phyloP scores from a whole-genome alignment of 441 rosid genomes.

The Hura crepitans region DNA sequence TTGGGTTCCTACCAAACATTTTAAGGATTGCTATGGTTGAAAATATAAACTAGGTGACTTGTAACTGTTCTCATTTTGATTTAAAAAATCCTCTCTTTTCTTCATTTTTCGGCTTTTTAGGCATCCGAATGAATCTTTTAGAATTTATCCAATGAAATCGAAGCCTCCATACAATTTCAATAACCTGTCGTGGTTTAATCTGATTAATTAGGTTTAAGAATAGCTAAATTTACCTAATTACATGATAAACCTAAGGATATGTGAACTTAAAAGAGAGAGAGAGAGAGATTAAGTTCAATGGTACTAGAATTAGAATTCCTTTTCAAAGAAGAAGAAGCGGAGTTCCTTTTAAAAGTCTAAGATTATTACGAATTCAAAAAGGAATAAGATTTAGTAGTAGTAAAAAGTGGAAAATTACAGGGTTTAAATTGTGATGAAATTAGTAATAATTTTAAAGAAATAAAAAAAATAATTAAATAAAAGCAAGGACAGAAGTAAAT shows the following conservation, averaged over 20 bases:
- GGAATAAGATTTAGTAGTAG: no score
- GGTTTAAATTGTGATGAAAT: no score
- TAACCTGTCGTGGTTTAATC: not conserved
- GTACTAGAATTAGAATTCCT: no score
- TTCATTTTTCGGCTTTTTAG: not conserved
- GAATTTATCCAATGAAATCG: not conserved
- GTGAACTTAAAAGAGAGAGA: no score
- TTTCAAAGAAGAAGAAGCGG: no score
- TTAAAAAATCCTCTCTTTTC: not conserved
- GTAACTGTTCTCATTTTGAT: not conserved
- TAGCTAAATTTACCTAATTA: not conserved
- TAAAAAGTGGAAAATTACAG: no score
- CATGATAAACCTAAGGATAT: not conserved
- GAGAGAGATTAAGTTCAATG: no score
- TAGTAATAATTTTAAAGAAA: no score
- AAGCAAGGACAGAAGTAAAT: no score
- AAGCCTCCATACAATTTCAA: not conserved
- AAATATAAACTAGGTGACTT: not conserved
- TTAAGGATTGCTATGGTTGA: not conserved
- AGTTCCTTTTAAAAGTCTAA: no score
- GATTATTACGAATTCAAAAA: no score
- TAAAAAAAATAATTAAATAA: not conserved
- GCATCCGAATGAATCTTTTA: not conserved
- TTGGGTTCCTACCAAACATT: slow-evolving; percentile 11
- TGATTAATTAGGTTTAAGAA: not conserved